A percentile compares a stretch with the other conserved stretches of the same genome.
phyloP scores from a whole-genome alignment of 139 green algal genomes.

The Closterium sp. region DNA sequence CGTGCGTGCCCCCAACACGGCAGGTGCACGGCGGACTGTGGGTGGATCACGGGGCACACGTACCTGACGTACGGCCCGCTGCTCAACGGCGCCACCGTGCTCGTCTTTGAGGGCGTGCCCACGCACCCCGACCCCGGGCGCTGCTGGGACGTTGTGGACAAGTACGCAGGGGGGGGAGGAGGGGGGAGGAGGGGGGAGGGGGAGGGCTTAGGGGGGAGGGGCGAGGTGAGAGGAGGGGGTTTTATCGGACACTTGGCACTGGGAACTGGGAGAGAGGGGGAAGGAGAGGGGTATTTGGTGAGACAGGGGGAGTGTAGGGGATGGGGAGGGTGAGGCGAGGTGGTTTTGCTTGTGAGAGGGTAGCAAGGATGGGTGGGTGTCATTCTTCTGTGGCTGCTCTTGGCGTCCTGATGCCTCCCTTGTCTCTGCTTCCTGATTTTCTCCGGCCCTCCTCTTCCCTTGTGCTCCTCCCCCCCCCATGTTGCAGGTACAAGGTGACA shows the following conservation, averaged over 20 bases:
- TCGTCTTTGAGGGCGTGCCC: conserved; percentile 94
- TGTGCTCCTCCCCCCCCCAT: neutral
- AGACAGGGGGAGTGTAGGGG: no score
- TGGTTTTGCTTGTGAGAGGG: neutral
- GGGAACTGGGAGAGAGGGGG: neutral
- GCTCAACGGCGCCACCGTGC: conserved; percentile 71
- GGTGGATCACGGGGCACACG: conserved; percentile 91
- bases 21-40: conserved; percentile 89
- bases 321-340: neutral
- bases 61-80: conserved; percentile 75
- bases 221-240: neutral
- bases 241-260: no score
- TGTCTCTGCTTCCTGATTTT: neutral
- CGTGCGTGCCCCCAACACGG: neutral
- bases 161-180: conserved; percentile 1
- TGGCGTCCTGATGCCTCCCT: neutral
- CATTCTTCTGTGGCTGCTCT: neutral
- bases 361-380: no score
- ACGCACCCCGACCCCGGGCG: conserved; percentile 68
- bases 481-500: conserved; percentile 71
- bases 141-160: conserved; percentile 75
- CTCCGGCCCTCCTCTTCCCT: neutral
- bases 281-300: neutral
- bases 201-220: no score
- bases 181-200: neutral